Base-by-base conservation (phyloP, 2,329 filamentous ascomycete species). In the Calycina marina region DNA sequence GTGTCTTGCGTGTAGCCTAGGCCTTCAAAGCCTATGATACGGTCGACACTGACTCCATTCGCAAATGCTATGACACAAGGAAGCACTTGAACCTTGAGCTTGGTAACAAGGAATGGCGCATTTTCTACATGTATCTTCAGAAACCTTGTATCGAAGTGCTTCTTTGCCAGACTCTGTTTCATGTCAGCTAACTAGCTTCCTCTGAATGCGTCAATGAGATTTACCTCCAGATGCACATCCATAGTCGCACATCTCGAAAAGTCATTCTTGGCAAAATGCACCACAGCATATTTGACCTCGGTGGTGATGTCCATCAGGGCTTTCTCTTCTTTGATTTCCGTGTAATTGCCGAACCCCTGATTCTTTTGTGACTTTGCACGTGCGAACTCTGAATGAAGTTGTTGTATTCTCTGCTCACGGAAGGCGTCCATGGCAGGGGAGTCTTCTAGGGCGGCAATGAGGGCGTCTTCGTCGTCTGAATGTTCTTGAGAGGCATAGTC, bases 51-150 rank as follows among this genome's bases (percentile, higher is more conserved):
- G 28, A 66, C 55, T 5, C 67, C 69, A 42, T 70, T 61, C 14
- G 67, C 56, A 45, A 72, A 73, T 3, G 62, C 60, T 31, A 72
- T 59, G 12, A 73, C 64, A 44, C 69, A 73, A 4, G 69, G 69
- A 25, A 73, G 50, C 3, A 72, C 66, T 43, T 71, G 61, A 12
- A 73, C 56, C 22, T 65, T 67, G 17, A 73, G 50, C 44, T 67
- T 70, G 3, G 65, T 63, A 15, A 72, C 67, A 32, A 73, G 51
- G 38, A 72, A 73, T 2, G 69, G 67, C 4, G 65, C 66, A 37
- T 72, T 70, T 34, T 71, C 67, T 18, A 72, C 69, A 40, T 69
- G 66, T 46, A 72, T 70, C 38, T 59, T 62, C 12, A 72, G 50
- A 34, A 73, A 66, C 12, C 68, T 55, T 3, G 69, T 70, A 43